phyloP scores from a whole-genome alignment of 176 grass and related monocot genomes.

The Alloteropsis semialata region DNA sequence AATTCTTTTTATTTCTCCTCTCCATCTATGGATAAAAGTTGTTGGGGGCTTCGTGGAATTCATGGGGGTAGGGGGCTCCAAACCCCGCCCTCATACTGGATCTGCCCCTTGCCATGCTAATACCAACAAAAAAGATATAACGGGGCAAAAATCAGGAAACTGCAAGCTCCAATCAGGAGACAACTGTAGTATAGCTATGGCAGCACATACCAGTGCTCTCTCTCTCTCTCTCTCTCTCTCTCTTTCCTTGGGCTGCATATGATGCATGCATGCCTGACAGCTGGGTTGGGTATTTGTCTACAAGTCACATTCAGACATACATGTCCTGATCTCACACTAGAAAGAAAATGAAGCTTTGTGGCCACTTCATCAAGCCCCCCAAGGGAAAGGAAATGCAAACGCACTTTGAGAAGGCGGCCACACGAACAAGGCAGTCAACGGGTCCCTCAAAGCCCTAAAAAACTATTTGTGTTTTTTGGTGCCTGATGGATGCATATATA shows the following conservation, averaged over 20 bases:
- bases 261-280: not conserved
- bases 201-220: not conserved
- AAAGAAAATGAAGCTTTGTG: not conserved
- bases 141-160: not conserved
- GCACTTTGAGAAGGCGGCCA: constrained; percentile 9
- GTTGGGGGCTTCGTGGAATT: no score
- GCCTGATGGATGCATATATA: constrained; percentile 10
- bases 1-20: no score
- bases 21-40: no score
- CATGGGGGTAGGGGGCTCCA: no score
- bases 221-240: no score
- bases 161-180: not conserved
- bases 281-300: not conserved
- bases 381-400: constrained; percentile 22
- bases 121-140: not conserved
- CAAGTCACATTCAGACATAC: not conserved
- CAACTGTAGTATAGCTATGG: not conserved
- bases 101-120: not conserved
- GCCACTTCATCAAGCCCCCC: not conserved
- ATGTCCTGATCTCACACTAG: not conserved
- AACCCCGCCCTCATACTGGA: no score
- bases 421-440: not conserved
- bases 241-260: not conserved
- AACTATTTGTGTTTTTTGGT: not conserved
- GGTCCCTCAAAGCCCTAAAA: not conserved